Evolutionary conservation across 495 filamentous ascomycete genomes (phyloP).

Genomic region (Annulohypoxylon nitens): DNA sequence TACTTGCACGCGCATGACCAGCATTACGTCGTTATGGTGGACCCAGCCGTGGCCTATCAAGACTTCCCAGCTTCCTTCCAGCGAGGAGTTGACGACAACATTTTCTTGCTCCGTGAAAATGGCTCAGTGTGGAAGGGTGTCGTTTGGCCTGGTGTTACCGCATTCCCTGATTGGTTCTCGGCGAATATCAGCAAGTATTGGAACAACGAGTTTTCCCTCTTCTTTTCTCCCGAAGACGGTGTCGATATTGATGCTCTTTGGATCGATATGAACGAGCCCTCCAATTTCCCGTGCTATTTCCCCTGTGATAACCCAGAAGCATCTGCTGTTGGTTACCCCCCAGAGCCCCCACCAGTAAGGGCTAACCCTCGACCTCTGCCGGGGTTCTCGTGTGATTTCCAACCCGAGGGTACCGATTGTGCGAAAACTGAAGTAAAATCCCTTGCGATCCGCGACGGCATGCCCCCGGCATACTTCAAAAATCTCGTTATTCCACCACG

Average conservation of each 20-base stretch:
- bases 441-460: conserved; percentile 41
- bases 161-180: conserved; percentile 89
- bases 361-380: conserved; percentile 72
- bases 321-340: conserved; percentile 70
- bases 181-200: conserved; percentile 75
- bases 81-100: conserved; percentile 68
- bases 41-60: conserved; percentile 80
- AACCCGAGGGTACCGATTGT: conserved; percentile 65
- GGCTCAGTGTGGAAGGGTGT: conserved; percentile 79
- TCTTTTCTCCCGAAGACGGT: conserved; percentile 75
- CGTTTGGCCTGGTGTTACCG: conserved; percentile 87
- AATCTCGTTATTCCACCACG: conserved; percentile 38
- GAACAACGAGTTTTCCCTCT: conserved; percentile 76
- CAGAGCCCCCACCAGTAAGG: conserved; percentile 73
- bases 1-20: conserved; percentile 81
- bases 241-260: conserved; percentile 88
- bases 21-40: conserved; percentile 89
- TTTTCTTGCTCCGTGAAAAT: conserved; percentile 75
- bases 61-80: conserved; percentile 73
- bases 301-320: conserved; percentile 74
- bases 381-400: conserved; percentile 79
- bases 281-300: conserved; percentile 74
- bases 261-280: conserved; percentile 89
- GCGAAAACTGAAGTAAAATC: conserved; percentile 37
- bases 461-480: conserved; percentile 33